Base-by-base conservation (phyloP, 2,329 filamentous ascomycete genomes). In the Chlorencoelia australis region DNA sequence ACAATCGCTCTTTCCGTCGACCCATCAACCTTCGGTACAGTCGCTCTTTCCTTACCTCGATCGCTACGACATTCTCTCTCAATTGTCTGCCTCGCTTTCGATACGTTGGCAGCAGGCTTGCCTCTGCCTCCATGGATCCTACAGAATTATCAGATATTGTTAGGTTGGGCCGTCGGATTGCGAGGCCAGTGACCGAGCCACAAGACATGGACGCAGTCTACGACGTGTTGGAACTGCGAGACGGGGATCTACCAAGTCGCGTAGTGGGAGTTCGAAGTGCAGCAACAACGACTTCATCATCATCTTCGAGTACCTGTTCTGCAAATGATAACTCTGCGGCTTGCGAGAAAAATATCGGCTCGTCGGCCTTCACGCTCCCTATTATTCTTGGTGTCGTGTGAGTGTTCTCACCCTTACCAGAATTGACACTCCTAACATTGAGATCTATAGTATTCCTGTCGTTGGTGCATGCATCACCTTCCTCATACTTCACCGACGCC, bases 401-500 rank as follows among this genome's bases (percentile, higher is more conserved):
- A 65, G 82, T 73, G 14, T 32, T 30, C 26, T 35, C 6, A 29
- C 9, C 16, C 27, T 19, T 25, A 25, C 14, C 14, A 24, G 21
- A 22, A 26, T 10, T 18, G 14, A 26, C 20, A 25, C 16, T 30
- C 30, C 41, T 47, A 40, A 30, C 31, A 10, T 29, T 16, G n/a
- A 26, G 7, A 11, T 35, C 5, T 11, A 22, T 53, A 95, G 88
- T 27, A 75, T 96, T 36, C 88, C 91, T 1, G 55, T 94, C 30
- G 65, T 77, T 19, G 64, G 73, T 42, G 79, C 82, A 14, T 57
- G 81, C 1, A 55, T 75, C 31, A 71, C 86, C 1, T 64, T 95
- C 25, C 54, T 88, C 46, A 80, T 78, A 54, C 70, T 98, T 22
- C 88, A 95, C 56, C 75, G 85, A 35, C 73, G 85, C 57, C 82